Conservation (phyloP, 176 grass and related monocot genomes). For the Eragrostis curvula region DNA sequence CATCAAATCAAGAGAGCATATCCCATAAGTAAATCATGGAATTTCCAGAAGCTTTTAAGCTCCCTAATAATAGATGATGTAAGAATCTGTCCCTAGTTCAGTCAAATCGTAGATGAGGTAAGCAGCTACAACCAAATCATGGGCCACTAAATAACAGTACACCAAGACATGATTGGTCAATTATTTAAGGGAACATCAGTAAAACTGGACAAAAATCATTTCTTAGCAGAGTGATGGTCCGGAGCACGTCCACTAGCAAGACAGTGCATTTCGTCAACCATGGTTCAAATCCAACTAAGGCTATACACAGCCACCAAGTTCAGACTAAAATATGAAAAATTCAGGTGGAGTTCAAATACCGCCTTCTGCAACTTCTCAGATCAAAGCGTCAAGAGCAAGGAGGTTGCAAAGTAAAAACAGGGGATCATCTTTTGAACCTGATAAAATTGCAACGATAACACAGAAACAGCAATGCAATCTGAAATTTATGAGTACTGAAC, state of each 20-base stretch:
- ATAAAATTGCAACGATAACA: background rate
- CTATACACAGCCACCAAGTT: background rate
- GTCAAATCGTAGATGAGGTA: constrained; percentile 21
- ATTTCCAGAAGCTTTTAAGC: background rate
- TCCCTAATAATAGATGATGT: background rate
- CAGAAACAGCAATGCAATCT: background rate
- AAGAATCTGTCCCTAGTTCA: constrained; percentile 18
- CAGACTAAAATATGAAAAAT: background rate
- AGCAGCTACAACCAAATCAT: constrained; percentile 35
- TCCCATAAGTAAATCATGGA: background rate
- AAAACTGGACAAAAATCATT: constrained; percentile 26
- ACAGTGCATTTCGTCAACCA: constrained; percentile 7
- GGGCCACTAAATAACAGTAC: background rate
- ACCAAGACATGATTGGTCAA: constrained; percentile 24
- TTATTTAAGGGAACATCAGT: constrained; percentile 25
- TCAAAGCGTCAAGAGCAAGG: background rate
- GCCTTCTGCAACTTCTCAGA: background rate
- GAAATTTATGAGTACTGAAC: background rate
- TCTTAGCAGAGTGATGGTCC: constrained; percentile 13
- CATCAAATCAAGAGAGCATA: background rate
- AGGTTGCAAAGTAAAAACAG: background rate
- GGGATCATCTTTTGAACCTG: background rate
- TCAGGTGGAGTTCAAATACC: constrained; percentile 9
- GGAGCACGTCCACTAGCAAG: constrained; percentile 13
- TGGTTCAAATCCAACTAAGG: constrained; percentile 24